phyloP scores from a whole-genome alignment of 352 stramenopile genomes.

The Phytophthora lateralis region DNA sequence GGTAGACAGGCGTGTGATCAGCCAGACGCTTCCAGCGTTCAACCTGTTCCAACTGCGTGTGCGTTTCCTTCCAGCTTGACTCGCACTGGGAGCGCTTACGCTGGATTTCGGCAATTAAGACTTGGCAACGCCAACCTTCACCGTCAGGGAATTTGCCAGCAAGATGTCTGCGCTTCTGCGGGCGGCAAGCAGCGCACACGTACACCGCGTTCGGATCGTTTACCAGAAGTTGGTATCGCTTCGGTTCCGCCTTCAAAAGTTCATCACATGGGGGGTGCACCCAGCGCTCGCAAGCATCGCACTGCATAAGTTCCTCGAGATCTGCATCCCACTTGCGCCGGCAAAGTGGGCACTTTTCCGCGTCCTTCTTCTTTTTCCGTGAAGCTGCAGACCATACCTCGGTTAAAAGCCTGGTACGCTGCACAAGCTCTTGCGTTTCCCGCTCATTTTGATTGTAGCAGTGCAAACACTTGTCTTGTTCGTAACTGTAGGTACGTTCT shows the following conservation, averaged over 20 bases:
- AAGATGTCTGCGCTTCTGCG: constrained; percentile 63
- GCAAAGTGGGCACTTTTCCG: constrained; percentile 84
- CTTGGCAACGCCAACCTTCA: constrained; percentile 71
- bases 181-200: constrained; percentile 71
- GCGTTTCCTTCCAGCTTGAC: constrained; percentile 74
- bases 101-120: constrained; percentile 78
- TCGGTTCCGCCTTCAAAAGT: constrained; percentile 60
- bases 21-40: constrained; percentile 78
- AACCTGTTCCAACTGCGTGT: constrained; percentile 50
- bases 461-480: constrained; percentile 58
- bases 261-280: constrained; percentile 80
- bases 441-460: constrained; percentile 60
- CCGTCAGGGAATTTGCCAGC: constrained; percentile 20
- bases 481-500: constrained; percentile 70
- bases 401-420: constrained; percentile 58
- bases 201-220: constrained; percentile 73
- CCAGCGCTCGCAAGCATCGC: constrained; percentile 87
- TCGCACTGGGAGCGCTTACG: constrained; percentile 62
- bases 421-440: constrained; percentile 50
- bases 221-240: constrained; percentile 69
- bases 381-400: constrained; percentile 65
- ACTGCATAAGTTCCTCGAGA: constrained; percentile 88
- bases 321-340: constrained; percentile 66
- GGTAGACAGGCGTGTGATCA: constrained; percentile 77
- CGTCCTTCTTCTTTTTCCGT: constrained; percentile 58